Base-by-base conservation (phyloP, 75 land plant species). In the Pinus albicaulis region DNA sequence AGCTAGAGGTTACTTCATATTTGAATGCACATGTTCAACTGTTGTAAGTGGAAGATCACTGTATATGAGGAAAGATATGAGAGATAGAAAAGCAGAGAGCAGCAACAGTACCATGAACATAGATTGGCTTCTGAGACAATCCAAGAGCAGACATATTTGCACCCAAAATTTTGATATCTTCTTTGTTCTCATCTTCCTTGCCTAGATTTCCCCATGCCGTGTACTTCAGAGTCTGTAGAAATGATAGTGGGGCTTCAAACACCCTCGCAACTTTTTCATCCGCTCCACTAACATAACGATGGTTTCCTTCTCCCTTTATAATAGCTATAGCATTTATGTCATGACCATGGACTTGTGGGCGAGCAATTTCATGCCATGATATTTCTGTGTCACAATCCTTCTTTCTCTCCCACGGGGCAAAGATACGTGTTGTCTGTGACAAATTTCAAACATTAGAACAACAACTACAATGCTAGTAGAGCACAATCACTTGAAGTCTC, bases 61-160 rank as follows among this genome's bases (percentile, higher is more conserved):
- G 52, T 41, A 31, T 68, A 20, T 41, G 7, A n/a, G 23, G n/a
- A 68, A 17, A 68, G 38, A 20, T 5, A 38, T n/a, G 17, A 62
- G 69, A 63, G 48, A 68, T 3, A 41, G 71, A 68, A n/a, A 24
- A 36, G n/a, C 36, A 70, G 22, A 36, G 61, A 79, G 3, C 62
- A 62, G 76, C 71, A 25, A 63, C 16, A 38, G 82, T 53, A 91
- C 89, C 76, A 1, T 91, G 78, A 24, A 83, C 75, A 81, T 96
- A 97, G 64, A 97, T 97, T n/a, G 99, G 99, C 74, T 90, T 97
- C 85, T 97, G 99, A 24, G 99, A 97, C 57, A 97, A 80, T 7
- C 98, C 99, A 64, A 97, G 93, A 34, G 99, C 99, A 76, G 99
- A 97, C 99, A 97, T 95, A 74, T 97, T 97, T 34, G 99, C 99